These are phyloP conservation scores for Teunomyces cretensis DNA, from an alignment of 805 yeast species.

Conservation along the genomic window DNA sequence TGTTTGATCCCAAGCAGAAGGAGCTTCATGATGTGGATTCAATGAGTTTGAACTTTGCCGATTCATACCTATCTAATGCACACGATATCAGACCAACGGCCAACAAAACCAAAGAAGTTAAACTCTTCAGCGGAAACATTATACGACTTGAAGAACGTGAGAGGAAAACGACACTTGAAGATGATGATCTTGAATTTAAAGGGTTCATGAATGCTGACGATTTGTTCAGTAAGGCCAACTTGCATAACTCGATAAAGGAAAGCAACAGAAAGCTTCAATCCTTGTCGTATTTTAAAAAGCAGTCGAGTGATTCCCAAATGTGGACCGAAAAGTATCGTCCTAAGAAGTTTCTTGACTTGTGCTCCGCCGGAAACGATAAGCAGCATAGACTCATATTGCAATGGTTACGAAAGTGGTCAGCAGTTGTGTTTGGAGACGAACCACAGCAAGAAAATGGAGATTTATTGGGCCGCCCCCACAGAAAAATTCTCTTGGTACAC, in stretches of 20 bases:
- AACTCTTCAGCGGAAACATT: conserved; percentile 9
- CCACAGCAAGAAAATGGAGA: conserved; percentile 18
- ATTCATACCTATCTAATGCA: neutral
- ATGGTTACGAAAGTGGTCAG: conserved; percentile 42
- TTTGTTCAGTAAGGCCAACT: conserved; percentile 13
- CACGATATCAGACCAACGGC: neutral
- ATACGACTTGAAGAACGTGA: conserved; percentile 8
- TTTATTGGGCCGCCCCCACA: conserved; percentile 37
- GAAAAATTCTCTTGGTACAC: conserved; percentile 68
- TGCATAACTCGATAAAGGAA: conserved; percentile 8
- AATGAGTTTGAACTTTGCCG: conserved; percentile 1
- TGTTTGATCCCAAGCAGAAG: conserved; percentile 8
- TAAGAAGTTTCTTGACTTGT: conserved; percentile 30
- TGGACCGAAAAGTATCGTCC: conserved; percentile 47
- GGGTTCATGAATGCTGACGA: conserved; percentile 13
- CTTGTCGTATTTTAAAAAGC: neutral
- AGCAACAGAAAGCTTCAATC: conserved; percentile 2
- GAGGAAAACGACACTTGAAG: neutral
- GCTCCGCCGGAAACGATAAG: conserved; percentile 46
- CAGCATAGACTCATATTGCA: conserved; percentile 38
- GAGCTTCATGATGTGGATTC: neutral
- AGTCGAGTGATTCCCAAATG: conserved; percentile 10
- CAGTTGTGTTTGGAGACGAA: conserved; percentile 30
- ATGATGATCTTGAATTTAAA: neutral
- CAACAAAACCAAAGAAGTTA: conserved; percentile 8